phyloP scores from a whole-genome alignment of 2,329 filamentous ascomycete species.

The Harringtonia aguacate region DNA sequence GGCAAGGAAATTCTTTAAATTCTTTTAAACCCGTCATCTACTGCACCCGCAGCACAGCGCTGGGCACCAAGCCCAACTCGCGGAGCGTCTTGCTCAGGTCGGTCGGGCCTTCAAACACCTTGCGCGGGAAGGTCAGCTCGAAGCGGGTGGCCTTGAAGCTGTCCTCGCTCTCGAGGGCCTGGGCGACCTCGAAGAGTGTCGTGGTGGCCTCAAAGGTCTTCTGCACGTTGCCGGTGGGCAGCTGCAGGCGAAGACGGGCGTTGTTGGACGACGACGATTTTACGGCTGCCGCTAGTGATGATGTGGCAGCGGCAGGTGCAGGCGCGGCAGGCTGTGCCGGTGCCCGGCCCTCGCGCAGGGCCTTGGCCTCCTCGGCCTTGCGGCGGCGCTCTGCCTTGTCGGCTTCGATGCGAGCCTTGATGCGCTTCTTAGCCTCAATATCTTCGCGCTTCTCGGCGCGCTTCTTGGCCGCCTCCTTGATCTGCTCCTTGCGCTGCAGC shows the following conservation, averaged over 20 bases:
- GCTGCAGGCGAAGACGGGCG: slow-evolving; percentile 68
- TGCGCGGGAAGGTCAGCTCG: slow-evolving; percentile 76
- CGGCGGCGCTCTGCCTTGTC: slow-evolving; percentile 83
- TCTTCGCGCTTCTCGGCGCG: slow-evolving; percentile 81
- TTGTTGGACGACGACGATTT: slow-evolving; percentile 49
- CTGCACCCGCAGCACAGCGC: slow-evolving; percentile 55
- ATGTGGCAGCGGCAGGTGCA: slow-evolving; percentile 24
- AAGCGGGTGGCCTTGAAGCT: slow-evolving; percentile 66
- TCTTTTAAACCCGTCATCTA: too few species aligned
- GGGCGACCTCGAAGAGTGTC: slow-evolving; percentile 84
- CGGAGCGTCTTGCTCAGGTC: slow-evolving; percentile 89
- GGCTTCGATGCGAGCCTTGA: slow-evolving; percentile 87
- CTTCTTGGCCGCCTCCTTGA: slow-evolving; percentile 84
- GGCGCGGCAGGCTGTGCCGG: slow-evolving; percentile 20
- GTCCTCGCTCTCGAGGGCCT: slow-evolving; percentile 60
- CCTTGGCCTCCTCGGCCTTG: slow-evolving; percentile 79
- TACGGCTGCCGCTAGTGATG: slow-evolving; percentile 25
- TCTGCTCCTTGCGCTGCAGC: slow-evolving; percentile 73
- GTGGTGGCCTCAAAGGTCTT: slow-evolving; percentile 86
- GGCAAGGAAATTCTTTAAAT: too few species aligned
- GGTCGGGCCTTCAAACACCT: slow-evolving; percentile 56
- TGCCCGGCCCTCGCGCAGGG: slow-evolving; percentile 66
- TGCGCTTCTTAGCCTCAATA: slow-evolving; percentile 72
- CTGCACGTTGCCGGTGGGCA: slow-evolving; percentile 58
- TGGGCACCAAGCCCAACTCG: slow-evolving; percentile 83